These are phyloP conservation scores for Mrakiaceae sp. DNA, from an alignment of 1,284 basidiomycete genomes.

Conservation along the genomic window DNA sequence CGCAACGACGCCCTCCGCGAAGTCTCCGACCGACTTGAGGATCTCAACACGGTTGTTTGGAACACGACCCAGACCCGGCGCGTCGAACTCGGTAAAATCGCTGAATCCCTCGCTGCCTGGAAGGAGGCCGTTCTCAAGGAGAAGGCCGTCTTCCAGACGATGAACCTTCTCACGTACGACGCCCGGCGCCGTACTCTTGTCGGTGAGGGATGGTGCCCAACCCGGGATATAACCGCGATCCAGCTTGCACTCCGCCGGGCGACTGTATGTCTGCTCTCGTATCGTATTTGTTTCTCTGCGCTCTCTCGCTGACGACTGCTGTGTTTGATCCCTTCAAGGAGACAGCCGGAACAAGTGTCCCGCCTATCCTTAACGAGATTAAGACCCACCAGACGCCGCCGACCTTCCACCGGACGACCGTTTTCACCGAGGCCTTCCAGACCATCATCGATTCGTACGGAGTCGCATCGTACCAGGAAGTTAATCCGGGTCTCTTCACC, in stretches of 20 bases:
- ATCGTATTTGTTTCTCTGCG: not conserved
- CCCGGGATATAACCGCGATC: constrained; percentile 74
- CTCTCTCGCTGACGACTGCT: not conserved
- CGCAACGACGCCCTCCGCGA: constrained; percentile 81
- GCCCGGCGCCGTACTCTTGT: constrained; percentile 85
- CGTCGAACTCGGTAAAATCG: constrained; percentile 72
- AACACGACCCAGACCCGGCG: constrained; percentile 81
- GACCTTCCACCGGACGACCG: constrained; percentile 90
- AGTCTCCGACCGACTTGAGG: constrained; percentile 80
- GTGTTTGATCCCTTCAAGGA: constrained; percentile 44
- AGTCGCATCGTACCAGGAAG: constrained; percentile 88
- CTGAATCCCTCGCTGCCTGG: constrained; percentile 80
- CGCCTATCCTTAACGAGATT: constrained; percentile 85
- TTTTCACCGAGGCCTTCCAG: constrained; percentile 96
- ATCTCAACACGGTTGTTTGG: constrained; percentile 79
- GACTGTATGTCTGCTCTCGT: constrained; percentile 46
- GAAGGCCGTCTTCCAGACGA: constrained; percentile 87
- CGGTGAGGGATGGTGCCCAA: constrained; percentile 96
- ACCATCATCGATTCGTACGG: constrained; percentile 97
- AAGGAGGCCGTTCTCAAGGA: constrained; percentile 89
- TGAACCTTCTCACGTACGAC: constrained; percentile 93
- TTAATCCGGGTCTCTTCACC: constrained; percentile 92
- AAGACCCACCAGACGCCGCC: constrained; percentile 85
- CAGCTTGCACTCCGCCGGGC: constrained; percentile 83
- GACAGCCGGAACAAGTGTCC: constrained; percentile 81